A percentile compares a stretch with the other conserved stretches of the same genome.
These are phyloP conservation scores for Ophiostoma sp. DNA, from an alignment of 2,329 filamentous ascomycete genomes.

Conservation along the genomic window DNA sequence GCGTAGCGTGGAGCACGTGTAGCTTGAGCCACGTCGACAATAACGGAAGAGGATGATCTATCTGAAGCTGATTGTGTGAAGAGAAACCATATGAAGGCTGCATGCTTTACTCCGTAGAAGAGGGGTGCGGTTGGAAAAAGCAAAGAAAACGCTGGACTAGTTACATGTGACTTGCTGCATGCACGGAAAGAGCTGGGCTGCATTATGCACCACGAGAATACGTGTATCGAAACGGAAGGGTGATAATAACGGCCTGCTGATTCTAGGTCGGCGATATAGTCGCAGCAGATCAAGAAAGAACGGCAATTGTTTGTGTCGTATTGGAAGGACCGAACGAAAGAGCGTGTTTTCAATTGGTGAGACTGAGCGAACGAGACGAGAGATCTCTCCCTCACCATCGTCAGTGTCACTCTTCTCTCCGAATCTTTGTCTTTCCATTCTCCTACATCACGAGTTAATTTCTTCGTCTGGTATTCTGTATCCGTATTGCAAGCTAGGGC, in stretches of 20 bases:
- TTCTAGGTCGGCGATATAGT: neutral
- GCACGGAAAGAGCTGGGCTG: neutral
- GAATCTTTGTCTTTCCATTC: neutral
- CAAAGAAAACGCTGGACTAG: neutral
- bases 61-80: neutral
- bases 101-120: neutral
- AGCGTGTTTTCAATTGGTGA: neutral
- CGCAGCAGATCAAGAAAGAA: neutral
- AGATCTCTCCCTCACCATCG: neutral
- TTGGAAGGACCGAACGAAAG: neutral
- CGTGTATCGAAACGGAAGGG: neutral
- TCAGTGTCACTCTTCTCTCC: neutral
- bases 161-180: constrained; percentile 1
- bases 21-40: neutral
- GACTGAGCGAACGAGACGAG: neutral
- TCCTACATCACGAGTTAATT: too few relatives aligned
- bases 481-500: too few relatives aligned
- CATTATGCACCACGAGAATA: neutral
- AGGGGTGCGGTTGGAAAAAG: constrained; percentile 1
- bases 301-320: neutral
- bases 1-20: neutral
- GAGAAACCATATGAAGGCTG: neutral
- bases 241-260: neutral
- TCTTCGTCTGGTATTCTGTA: too few relatives aligned
- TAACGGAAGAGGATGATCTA: neutral